Percentiles rank a stretch among this genome's conserved stretches.
Conservation (phyloP, 2,329 filamentous ascomycete genomes). For the Alternaria viburni region DNA sequence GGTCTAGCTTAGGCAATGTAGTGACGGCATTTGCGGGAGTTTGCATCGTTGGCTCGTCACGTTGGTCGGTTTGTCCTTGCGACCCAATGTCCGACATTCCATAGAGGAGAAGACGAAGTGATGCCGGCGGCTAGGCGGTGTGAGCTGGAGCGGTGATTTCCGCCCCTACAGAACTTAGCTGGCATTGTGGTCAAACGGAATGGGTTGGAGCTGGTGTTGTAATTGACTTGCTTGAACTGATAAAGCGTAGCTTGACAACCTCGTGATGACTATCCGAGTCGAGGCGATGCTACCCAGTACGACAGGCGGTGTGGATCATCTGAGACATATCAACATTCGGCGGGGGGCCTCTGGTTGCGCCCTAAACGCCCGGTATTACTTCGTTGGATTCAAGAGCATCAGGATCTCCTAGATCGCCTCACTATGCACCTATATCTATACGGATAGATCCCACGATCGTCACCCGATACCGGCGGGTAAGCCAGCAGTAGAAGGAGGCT, state of each 20-base stretch:
- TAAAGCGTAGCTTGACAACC: neutral
- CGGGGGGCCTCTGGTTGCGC: neutral
- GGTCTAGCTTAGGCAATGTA: too few species aligned
- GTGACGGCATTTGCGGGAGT: neutral
- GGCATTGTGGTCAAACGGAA: neutral
- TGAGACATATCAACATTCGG: neutral
- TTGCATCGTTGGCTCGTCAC: accelerated
- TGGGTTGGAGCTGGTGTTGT: neutral
- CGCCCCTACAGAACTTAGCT: neutral
- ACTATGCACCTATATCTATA: neutral
- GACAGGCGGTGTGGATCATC: neutral
- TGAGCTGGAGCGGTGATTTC: neutral
- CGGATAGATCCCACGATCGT: neutral
- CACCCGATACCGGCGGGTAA: neutral
- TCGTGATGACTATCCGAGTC: neutral
- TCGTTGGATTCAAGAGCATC: neutral
- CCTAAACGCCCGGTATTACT: neutral
- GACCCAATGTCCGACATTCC: neutral
- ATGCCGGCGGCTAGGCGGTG: neutral
- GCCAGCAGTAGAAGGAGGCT: neutral
- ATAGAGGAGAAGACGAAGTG: neutral
- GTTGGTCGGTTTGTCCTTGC: neutral
- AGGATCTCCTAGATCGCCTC: neutral
- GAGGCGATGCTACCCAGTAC: neutral
- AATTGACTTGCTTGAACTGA: neutral